These are phyloP conservation scores for Trichoderma virens DNA, from an alignment of 495 filamentous ascomycete genomes.

Conservation along the genomic window DNA sequence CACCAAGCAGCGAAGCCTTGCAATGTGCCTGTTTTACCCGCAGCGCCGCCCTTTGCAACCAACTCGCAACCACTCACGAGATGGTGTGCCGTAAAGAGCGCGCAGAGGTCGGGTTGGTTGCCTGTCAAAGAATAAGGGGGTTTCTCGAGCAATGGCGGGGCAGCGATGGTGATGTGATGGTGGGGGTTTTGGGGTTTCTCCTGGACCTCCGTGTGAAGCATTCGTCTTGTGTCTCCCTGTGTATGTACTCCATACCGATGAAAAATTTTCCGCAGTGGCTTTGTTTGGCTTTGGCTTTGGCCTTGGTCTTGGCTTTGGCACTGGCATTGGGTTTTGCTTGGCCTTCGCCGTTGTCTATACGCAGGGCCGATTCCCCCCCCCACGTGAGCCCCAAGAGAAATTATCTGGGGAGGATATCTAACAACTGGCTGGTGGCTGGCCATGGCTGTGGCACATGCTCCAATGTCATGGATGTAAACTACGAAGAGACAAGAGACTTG, in stretches of 20 bases:
- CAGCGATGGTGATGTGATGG: neutral
- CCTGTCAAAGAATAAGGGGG: neutral
- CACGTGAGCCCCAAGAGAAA: too few relatives aligned
- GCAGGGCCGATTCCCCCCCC: too few relatives aligned
- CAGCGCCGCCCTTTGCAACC: neutral
- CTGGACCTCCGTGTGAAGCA: neutral
- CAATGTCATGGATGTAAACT: too few relatives aligned
- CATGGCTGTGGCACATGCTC: neutral
- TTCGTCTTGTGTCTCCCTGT: neutral
- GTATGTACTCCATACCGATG: neutral
- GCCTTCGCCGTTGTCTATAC: too few relatives aligned
- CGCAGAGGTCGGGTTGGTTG: neutral
- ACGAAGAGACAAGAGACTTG: too few relatives aligned
- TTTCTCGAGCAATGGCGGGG: neutral
- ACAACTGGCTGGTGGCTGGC: neutral
- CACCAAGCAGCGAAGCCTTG: neutral
- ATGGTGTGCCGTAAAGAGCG: neutral
- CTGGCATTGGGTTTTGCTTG: too few relatives aligned
- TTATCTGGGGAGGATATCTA: too few relatives aligned
- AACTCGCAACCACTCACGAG: neutral
- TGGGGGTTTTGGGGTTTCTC: neutral
- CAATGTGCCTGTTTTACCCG: slow-evolving; percentile 4
- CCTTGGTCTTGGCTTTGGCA: too few relatives aligned
- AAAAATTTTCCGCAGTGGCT: neutral
- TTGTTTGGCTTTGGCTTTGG: neutral